phyloP scores from a whole-genome alignment of 2,329 filamentous ascomycete species.

The Phaeosphaeriaceae sp. region DNA sequence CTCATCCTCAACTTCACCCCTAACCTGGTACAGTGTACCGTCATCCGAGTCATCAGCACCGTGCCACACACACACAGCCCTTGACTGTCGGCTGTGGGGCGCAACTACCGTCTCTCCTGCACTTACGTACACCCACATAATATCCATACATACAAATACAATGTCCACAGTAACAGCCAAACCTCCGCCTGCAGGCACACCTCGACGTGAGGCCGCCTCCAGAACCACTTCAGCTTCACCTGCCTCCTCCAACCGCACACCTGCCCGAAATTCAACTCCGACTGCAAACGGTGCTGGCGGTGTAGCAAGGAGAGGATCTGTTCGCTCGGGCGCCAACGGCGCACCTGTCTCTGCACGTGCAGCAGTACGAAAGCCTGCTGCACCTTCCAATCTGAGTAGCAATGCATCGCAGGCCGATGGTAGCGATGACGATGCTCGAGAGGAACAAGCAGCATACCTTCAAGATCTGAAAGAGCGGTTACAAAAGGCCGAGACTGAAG shows the following conservation, averaged over 20 bases:
- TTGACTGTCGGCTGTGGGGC: conserved; percentile 10
- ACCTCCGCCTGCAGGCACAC: conserved; percentile 42
- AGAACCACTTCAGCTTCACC: conserved; percentile 38
- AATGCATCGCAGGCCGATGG: conserved; percentile 43
- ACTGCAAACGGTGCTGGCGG: conserved; percentile 38
- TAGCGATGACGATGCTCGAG: conserved; percentile 70
- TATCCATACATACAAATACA: neutral
- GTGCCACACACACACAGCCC: conserved; percentile 17
- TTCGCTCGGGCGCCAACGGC: conserved; percentile 39
- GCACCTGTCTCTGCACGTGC: conserved; percentile 49
- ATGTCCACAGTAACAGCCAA: conserved; percentile 48
- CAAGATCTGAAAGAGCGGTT: conserved; percentile 86
- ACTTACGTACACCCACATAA: conserved; percentile 14
- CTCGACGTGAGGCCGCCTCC: conserved; percentile 29
- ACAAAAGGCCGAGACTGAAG: conserved; percentile 76
- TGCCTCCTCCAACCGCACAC: conserved; percentile 40
- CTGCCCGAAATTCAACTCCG: conserved; percentile 36
- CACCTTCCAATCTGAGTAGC: conserved; percentile 42
- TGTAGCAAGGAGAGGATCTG: conserved; percentile 38
- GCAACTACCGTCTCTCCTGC: conserved; percentile 14
- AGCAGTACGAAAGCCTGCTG: conserved; percentile 45
- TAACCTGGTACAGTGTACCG: neutral
- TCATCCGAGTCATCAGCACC: conserved; percentile 1
- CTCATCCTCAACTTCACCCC: neutral
- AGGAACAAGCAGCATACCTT: conserved; percentile 77